Percentiles rank a stretch among this genome's conserved stretches.
These are phyloP conservation scores for Alternaria brassicicola DNA, from an alignment of 2,329 filamentous ascomycete genomes.

Conservation along the genomic window DNA sequence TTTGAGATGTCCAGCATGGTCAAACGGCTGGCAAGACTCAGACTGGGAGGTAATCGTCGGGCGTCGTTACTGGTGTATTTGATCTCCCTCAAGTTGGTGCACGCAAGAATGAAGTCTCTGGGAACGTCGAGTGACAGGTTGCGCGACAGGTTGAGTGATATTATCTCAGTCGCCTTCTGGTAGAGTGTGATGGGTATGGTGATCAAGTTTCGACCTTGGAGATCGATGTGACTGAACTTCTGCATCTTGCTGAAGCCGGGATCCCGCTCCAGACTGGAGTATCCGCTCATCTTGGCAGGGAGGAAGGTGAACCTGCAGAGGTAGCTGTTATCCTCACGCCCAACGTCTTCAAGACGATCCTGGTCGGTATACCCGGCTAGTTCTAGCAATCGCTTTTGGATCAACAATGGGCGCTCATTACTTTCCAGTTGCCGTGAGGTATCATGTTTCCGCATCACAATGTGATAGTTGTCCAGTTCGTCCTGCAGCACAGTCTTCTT, in stretches of 20 bases:
- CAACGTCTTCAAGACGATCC: conserved; percentile 90
- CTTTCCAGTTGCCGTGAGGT: conserved; percentile 79
- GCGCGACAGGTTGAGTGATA: conserved; percentile 89
- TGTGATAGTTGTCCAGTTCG: conserved; percentile 90
- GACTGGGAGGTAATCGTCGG: conserved; percentile 79
- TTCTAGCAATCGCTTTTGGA: conserved; percentile 89
- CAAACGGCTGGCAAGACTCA: conserved; percentile 78
- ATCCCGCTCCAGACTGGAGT: conserved; percentile 72
- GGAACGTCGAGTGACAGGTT: conserved; percentile 93
- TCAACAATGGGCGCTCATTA: conserved; percentile 80
- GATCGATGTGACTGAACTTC: conserved; percentile 92
- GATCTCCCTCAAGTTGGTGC: conserved; percentile 89
- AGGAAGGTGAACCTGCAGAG: conserved; percentile 95
- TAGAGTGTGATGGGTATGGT: conserved; percentile 96
- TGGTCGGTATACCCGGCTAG: conserved; percentile 88
- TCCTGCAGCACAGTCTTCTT: conserved; percentile 95
- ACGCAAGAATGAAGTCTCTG: conserved; percentile 94
- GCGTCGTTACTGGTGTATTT: conserved; percentile 96
- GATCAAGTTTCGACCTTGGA: conserved; percentile 86
- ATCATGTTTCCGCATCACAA: conserved; percentile 92
- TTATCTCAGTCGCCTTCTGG: conserved; percentile 88
- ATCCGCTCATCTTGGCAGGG: conserved; percentile 85
- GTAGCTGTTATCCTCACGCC: conserved; percentile 96
- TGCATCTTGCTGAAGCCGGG: conserved; percentile 80
- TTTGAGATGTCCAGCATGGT: conserved; percentile 95